Conservation (phyloP, 2,329 filamentous ascomycete species). For the Akanthomyces muscarius region DNA sequence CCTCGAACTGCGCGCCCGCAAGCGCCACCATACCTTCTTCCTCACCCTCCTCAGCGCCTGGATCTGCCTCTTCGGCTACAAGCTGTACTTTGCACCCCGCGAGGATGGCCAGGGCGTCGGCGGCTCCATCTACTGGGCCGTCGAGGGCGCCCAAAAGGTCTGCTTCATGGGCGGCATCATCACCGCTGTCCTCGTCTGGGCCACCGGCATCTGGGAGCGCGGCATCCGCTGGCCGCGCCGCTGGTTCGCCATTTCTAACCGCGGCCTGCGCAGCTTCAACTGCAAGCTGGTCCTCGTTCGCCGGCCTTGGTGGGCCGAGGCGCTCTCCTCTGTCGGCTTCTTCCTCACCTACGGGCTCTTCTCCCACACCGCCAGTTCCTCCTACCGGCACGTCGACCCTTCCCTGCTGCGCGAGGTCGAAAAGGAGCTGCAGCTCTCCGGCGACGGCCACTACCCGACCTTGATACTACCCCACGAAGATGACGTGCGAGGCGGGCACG, state of each 20-base stretch:
- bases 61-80: slow-evolving; percentile 82
- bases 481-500: slow-evolving; percentile 64
- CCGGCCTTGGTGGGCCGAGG: slow-evolving; percentile 75
- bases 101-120: slow-evolving; percentile 90
- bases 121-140: slow-evolving; percentile 92
- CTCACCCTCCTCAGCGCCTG: slow-evolving; percentile 73
- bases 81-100: slow-evolving; percentile 89
- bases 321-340: slow-evolving; percentile 68
- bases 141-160: slow-evolving; percentile 86
- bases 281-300: slow-evolving; percentile 90
- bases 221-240: slow-evolving; percentile 90
- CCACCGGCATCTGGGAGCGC: slow-evolving; percentile 92
- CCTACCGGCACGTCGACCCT: slow-evolving; percentile 74
- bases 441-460: slow-evolving; percentile 38
- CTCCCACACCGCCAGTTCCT: slow-evolving; percentile 62
- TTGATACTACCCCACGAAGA: slow-evolving; percentile 45
- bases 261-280: slow-evolving; percentile 88
- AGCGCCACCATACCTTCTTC: slow-evolving; percentile 91
- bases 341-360: slow-evolving; percentile 73
- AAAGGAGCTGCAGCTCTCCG: slow-evolving; percentile 49
- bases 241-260: slow-evolving; percentile 86
- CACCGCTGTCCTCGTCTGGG: slow-evolving; percentile 84
- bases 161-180: slow-evolving; percentile 88
- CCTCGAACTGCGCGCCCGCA: slow-evolving; percentile 79
- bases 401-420: slow-evolving; percentile 56